These are phyloP conservation scores for Mucor circinelloides DNA, from an alignment of 371 early-diverging fungal species.

Conservation along the genomic window DNA sequence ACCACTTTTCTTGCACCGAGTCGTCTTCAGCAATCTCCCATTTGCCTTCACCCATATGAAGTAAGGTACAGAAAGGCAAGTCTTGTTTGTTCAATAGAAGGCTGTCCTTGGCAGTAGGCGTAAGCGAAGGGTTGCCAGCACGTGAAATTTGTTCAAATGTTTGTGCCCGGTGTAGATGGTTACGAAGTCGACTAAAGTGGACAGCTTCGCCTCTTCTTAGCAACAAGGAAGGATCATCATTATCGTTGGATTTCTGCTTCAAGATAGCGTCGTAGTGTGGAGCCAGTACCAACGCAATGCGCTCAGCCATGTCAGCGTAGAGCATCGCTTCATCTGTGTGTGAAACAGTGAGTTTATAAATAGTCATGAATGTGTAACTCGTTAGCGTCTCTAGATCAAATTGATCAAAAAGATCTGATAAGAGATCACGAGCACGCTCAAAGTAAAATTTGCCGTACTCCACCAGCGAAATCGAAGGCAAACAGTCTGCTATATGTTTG, in stretches of 20 bases:
- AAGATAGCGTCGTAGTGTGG: slow-evolving; percentile 2
- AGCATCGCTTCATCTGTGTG: slow-evolving; percentile 18
- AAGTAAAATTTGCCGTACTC: slow-evolving; percentile 40
- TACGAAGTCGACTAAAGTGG: slow-evolving; percentile 18
- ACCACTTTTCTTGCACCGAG: slow-evolving; percentile 19
- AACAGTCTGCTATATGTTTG: slow-evolving; percentile 27
- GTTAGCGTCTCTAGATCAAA: slow-evolving; percentile 34
- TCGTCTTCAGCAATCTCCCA: slow-evolving; percentile 22
- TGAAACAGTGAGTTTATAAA: slow-evolving; percentile 26
- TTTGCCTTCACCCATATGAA: slow-evolving; percentile 18
- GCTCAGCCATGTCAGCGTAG: slow-evolving; percentile 38
- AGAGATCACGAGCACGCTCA: slow-evolving; percentile 33
- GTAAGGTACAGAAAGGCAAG: slow-evolving; percentile 23
- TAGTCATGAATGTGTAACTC: slow-evolving; percentile 31
- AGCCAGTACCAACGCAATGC: slow-evolving; percentile 24
- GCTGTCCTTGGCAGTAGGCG: not conserved
- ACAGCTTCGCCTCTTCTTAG: slow-evolving; percentile 14
- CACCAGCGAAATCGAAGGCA: slow-evolving; percentile 24
- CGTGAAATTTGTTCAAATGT: slow-evolving; percentile 20
- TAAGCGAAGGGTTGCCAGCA: not conserved
- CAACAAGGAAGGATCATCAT: not conserved
- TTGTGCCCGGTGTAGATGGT: slow-evolving; percentile 22
- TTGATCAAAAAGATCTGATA: slow-evolving; percentile 40
- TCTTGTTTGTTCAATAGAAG: not conserved
- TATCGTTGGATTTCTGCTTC: not conserved